Conservation (phyloP, 2,329 filamentous ascomycete species). For the Zarea fungicola region DNA sequence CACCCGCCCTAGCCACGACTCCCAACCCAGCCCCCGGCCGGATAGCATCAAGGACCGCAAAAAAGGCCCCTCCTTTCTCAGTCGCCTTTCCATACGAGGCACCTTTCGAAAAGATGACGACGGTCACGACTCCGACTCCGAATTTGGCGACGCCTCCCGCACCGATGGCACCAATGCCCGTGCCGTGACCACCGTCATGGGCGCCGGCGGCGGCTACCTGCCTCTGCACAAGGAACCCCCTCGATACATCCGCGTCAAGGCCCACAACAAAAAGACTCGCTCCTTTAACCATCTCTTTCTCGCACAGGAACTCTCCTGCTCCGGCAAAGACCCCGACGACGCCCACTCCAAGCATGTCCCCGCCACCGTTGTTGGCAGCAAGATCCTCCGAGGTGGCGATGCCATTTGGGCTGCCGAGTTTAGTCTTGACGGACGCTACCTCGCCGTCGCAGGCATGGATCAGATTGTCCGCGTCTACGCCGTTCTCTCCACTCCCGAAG, state of each 20-base stretch:
- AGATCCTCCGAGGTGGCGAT: conserved; percentile 43
- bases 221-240: conserved; percentile 85
- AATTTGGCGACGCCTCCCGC: conserved; percentile 11
- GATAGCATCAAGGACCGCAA: conserved; percentile 36
- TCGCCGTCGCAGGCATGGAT: conserved; percentile 91
- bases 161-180: conserved; percentile 78
- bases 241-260: conserved; percentile 80
- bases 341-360: conserved; percentile 26
- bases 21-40: conserved; percentile 24
- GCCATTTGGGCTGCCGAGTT: conserved; percentile 93
- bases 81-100: conserved; percentile 66
- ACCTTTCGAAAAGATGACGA: conserved; percentile 67
- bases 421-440: conserved; percentile 82
- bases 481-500: conserved; percentile 76
- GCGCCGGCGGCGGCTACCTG: conserved; percentile 64
- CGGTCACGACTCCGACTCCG: conserved; percentile 50
- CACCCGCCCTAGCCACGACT: conserved; percentile 37
- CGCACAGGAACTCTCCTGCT: conserved; percentile 79
- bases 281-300: conserved; percentile 87
- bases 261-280: conserved; percentile 72
- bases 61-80: conserved; percentile 87
- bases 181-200: conserved; percentile 73
- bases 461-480: conserved; percentile 81
- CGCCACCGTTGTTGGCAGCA: conserved; percentile 35
- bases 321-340: conserved; percentile 33